phyloP scores from a whole-genome alignment of 2,329 filamentous ascomycete genomes.

The Pseudonectria foliicola region DNA sequence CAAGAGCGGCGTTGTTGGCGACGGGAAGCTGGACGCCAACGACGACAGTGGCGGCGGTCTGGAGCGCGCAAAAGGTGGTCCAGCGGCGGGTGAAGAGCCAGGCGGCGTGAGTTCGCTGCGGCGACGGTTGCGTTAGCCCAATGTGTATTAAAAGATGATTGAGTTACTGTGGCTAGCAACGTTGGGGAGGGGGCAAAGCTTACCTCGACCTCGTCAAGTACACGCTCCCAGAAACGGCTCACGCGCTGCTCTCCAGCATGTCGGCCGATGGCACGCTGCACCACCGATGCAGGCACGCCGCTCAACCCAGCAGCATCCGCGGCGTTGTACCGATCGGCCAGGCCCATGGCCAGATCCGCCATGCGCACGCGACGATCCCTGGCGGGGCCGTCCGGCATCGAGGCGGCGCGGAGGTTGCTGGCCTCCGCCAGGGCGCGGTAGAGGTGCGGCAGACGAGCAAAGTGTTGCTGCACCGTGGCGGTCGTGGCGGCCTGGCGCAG shows the following conservation, averaged over 20 bases:
- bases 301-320: neutral
- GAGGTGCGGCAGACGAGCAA: conserved; percentile 2
- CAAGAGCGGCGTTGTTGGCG: conserved; percentile 2
- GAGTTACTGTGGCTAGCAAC: conserved; percentile 1
- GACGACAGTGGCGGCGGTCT: conserved; percentile 4
- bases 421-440: conserved; percentile 9
- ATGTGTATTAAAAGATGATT: too few species aligned
- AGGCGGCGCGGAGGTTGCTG: conserved; percentile 2
- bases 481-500: conserved; percentile 4
- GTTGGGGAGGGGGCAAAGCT: neutral
- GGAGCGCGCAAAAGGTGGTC: conserved; percentile 4
- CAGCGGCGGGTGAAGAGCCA: conserved; percentile 8
- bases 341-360: conserved; percentile 4
- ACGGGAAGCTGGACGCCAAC: conserved; percentile 1
- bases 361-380: conserved; percentile 4
- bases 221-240: conserved; percentile 11
- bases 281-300: conserved; percentile 7
- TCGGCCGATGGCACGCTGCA: conserved; percentile 2
- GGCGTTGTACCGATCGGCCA: conserved; percentile 5
- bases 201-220: conserved; percentile 12
- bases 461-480: conserved; percentile 1
- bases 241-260: conserved; percentile 2
- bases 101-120: conserved; percentile 7
- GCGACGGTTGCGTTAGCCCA: neutral
- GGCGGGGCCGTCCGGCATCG: conserved; percentile 1